These are phyloP conservation scores for Aspergillus carbonarius DNA, from an alignment of 2,329 filamentous ascomycete species.

Conservation along the genomic window DNA sequence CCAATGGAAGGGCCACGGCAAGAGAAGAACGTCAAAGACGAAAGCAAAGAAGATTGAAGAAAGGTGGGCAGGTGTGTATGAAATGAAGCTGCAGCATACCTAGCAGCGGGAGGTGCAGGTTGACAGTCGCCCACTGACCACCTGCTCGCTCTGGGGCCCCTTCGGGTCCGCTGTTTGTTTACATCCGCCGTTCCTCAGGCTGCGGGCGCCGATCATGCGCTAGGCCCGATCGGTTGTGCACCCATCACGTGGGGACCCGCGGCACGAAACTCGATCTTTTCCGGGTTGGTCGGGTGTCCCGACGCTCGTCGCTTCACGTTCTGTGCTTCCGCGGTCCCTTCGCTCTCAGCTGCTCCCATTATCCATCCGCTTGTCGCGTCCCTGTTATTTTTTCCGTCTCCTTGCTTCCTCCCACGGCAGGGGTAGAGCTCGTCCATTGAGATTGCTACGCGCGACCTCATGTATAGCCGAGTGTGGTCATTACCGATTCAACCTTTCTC, in stretches of 20 bases:
- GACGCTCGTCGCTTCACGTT: not conserved
- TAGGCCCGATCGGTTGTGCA: conserved; percentile 22
- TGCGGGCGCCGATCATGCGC: conserved; percentile 28
- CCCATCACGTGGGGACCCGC: conserved; percentile 25
- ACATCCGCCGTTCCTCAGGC: conserved; percentile 37
- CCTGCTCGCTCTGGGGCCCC: not conserved
- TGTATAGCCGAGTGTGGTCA: conserved; percentile 3
- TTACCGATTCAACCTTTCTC: not conserved
- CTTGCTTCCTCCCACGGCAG: not conserved
- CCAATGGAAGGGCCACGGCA: not conserved
- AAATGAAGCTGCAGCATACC: conserved; percentile 6
- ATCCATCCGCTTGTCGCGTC: not conserved
- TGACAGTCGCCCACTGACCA: conserved; percentile 6
- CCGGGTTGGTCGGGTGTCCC: conserved; percentile 1
- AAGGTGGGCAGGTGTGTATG: conserved; percentile 9
- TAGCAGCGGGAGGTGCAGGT: conserved; percentile 1
- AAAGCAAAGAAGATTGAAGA: conserved; percentile 5
- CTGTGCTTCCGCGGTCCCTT: not conserved
- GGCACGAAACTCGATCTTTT: conserved; percentile 23
- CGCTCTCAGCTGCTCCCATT: not conserved
- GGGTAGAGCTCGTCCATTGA: not conserved
- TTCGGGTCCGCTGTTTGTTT: conserved; percentile 38
- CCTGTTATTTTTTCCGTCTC: not conserved
- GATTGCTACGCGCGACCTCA: not conserved
- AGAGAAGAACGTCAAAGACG: not conserved